A percentile compares a stretch with the other conserved stretches of the same genome.
Conservation (phyloP, 148 eudicot genomes). For the Fagopyrum esculentum region DNA sequence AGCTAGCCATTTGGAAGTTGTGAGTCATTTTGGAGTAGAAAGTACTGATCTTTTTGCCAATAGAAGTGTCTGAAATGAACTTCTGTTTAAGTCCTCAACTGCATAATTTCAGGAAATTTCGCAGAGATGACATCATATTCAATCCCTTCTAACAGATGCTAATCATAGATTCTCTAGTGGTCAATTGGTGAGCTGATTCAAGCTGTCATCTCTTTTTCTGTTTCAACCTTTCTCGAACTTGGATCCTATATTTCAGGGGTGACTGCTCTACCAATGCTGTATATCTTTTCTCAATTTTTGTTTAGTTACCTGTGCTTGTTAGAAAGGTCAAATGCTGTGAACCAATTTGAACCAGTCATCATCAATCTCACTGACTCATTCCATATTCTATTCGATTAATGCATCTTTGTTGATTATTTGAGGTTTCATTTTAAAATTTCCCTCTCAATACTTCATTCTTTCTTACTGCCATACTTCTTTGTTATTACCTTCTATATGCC, state of each 20-base stretch:
- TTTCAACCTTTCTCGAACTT: neutral
- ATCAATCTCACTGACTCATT: neutral
- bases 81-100: neutral
- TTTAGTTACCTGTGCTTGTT: neutral
- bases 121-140: neutral
- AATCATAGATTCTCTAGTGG: neutral
- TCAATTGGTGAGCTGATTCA: neutral
- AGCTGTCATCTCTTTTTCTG: neutral
- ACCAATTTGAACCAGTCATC: neutral
- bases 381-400: neutral
- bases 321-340: neutral
- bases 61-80: neutral
- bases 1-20: neutral
- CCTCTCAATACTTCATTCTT: neutral
- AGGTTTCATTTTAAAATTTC: neutral
- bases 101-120: neutral
- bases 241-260: neutral
- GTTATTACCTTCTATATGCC: neutral
- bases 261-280: neutral
- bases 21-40: neutral
- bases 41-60: neutral
- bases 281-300: neutral
- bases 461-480: neutral
- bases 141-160: neutral
- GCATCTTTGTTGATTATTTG: neutral